phyloP scores from a whole-genome alignment of 306 rosid species.

The Geum urbanum region DNA sequence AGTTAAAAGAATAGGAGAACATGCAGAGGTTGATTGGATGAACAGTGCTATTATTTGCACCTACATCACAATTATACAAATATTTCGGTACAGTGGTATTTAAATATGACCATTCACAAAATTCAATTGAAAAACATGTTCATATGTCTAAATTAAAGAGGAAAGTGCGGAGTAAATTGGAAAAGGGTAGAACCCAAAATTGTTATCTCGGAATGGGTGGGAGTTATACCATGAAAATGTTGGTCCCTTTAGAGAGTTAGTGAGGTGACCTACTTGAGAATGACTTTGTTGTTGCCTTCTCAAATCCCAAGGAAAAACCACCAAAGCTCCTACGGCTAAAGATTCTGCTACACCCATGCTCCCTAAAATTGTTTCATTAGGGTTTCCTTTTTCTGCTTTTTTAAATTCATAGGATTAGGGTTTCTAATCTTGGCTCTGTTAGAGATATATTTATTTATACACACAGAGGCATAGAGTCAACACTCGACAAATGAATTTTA shows the following conservation, averaged over 20 bases:
- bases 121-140: not conserved
- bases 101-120: not conserved
- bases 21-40: too few relatives aligned
- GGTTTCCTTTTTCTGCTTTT: not conserved
- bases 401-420: not conserved
- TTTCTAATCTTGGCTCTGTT: slow-evolving; percentile 14
- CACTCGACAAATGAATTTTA: not conserved
- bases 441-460: not conserved
- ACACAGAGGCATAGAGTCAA: not conserved
- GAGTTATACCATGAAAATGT: slow-evolving; percentile 61
- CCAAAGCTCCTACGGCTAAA: slow-evolving; percentile 18
- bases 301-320: slow-evolving; percentile 36
- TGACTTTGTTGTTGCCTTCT: slow-evolving; percentile 45
- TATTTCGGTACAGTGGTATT: too few relatives aligned
- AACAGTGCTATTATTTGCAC: too few relatives aligned
- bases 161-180: slow-evolving; percentile 13
- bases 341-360: slow-evolving; percentile 14
- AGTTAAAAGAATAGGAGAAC: too few relatives aligned
- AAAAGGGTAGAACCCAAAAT: slow-evolving; percentile 14
- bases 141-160: not conserved
- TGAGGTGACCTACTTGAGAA: slow-evolving; percentile 57
- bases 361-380: slow-evolving; percentile 18
- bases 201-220: slow-evolving; percentile 37
- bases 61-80: too few relatives aligned
- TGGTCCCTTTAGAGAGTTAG: slow-evolving; percentile 41